Conservation (phyloP, 495 filamentous ascomycete species). For the Aspergillus affinis region DNA sequence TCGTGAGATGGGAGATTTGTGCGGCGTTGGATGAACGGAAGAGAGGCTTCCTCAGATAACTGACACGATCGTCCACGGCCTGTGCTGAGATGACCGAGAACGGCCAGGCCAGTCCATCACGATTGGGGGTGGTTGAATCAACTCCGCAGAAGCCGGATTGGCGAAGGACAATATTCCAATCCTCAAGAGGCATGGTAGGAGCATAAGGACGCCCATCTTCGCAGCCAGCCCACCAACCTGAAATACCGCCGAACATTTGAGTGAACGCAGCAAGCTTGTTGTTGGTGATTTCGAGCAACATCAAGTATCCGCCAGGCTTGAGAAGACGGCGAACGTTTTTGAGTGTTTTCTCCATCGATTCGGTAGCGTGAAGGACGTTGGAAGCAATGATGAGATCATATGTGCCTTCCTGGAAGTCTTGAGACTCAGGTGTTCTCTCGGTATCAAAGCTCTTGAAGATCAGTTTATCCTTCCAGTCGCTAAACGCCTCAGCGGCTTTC, state of each 20-base stretch:
- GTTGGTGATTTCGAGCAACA: conserved; percentile 4
- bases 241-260: neutral
- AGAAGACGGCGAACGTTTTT: too few relatives aligned
- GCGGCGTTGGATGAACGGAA: neutral
- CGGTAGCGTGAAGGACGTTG: too few relatives aligned
- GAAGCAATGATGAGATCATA: neutral
- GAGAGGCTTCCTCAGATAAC: conserved; percentile 1
- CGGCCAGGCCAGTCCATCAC: neutral
- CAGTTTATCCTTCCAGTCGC: too few relatives aligned
- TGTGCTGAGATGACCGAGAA: neutral
- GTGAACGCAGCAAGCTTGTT: neutral
- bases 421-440: neutral
- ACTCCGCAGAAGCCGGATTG: conserved; percentile 1
- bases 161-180: conserved; percentile 1
- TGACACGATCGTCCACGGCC: neutral
- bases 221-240: neutral
- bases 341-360: too few relatives aligned
- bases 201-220: neutral
- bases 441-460: too few relatives aligned
- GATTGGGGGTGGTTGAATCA: neutral
- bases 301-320: neutral
- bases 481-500: too few relatives aligned
- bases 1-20: too few relatives aligned
- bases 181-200: neutral
- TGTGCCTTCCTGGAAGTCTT: neutral